These are phyloP conservation scores for Euclidium syriacum DNA, from an alignment of 345 rosid species.

Conservation along the genomic window DNA sequence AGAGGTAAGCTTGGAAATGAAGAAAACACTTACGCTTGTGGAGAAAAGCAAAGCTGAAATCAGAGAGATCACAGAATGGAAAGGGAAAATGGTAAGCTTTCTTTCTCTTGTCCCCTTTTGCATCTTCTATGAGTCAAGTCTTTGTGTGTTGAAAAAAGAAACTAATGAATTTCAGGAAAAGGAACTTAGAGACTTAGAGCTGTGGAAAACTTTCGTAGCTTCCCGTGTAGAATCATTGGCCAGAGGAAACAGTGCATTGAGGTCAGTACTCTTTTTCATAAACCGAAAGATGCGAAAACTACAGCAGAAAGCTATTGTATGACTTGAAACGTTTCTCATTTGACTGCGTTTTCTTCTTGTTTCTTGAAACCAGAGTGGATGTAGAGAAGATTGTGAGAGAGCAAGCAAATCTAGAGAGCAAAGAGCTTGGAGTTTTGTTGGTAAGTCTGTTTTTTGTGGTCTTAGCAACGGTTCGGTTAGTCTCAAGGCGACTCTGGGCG, in stretches of 20 bases:
- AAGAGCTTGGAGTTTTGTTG: constrained; percentile 59
- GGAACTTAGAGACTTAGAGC: constrained; percentile 41
- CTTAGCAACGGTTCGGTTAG: constrained; percentile 53
- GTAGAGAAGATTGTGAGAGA: constrained; percentile 50
- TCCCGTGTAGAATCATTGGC: constrained; percentile 54
- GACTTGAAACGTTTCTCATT: background rate
- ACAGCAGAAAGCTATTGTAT: background rate
- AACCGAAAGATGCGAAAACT: background rate
- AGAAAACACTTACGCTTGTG: constrained; percentile 41
- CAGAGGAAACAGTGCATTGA: constrained; percentile 58
- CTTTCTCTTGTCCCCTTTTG: background rate
- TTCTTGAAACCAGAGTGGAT: constrained; percentile 43
- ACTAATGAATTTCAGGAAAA: constrained; percentile 42
- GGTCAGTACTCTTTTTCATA: constrained; percentile 41
- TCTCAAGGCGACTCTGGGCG: constrained; percentile 39
- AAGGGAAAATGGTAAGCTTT: constrained; percentile 47
- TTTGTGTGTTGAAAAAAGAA: background rate
- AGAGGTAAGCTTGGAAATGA: constrained; percentile 53
- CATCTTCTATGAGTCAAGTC: background rate
- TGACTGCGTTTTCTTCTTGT: background rate
- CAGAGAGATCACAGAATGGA: constrained; percentile 54
- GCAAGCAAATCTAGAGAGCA: constrained; percentile 56
- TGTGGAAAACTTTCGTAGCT: constrained; percentile 57
- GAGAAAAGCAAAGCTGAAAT: constrained; percentile 56
- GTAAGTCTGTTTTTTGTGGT: constrained; percentile 61